Evolutionary conservation across 192 early-diverging fungal species (phyloP).

Genomic region (Umbelopsis sp.): DNA sequence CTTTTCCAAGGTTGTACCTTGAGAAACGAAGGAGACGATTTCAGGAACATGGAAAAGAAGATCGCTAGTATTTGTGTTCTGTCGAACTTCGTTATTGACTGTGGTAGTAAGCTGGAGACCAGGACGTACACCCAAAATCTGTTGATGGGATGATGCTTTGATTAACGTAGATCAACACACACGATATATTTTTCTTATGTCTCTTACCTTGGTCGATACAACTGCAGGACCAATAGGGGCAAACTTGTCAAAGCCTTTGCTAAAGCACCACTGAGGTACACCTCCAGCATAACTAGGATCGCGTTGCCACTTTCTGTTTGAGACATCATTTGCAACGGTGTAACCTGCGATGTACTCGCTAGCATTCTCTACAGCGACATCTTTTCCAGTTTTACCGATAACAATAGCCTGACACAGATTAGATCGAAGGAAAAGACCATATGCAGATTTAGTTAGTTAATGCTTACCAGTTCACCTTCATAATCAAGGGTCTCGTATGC

Average conservation of each 20-base stretch:
- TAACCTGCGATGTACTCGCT: conserved; percentile 51
- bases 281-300: conserved; percentile 13
- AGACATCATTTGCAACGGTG: conserved; percentile 52
- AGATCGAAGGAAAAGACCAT: no score
- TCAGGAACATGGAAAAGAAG: conserved; percentile 34
- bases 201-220: conserved; percentile 41
- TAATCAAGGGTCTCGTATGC: conserved; percentile 57
- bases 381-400: conserved; percentile 54
- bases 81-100: no score
- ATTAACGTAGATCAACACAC: no score
- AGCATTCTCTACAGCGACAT: conserved; percentile 49
- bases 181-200: no score
- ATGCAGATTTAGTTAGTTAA: no score
- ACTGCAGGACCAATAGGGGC: conserved; percentile 16
- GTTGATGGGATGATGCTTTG: no score
- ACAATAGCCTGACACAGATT: conserved; percentile 38
- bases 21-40: conserved; percentile 56
- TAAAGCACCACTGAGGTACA: conserved; percentile 16
- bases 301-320: conserved; percentile 62
- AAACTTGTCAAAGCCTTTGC: conserved; percentile 20
- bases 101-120: no score
- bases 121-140: no score
- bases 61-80: no score
- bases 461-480: conserved; percentile 55
- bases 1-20: conserved; percentile 59